Base-by-base conservation (phyloP, 2,329 filamentous ascomycete species). In the Alternaria solani region DNA sequence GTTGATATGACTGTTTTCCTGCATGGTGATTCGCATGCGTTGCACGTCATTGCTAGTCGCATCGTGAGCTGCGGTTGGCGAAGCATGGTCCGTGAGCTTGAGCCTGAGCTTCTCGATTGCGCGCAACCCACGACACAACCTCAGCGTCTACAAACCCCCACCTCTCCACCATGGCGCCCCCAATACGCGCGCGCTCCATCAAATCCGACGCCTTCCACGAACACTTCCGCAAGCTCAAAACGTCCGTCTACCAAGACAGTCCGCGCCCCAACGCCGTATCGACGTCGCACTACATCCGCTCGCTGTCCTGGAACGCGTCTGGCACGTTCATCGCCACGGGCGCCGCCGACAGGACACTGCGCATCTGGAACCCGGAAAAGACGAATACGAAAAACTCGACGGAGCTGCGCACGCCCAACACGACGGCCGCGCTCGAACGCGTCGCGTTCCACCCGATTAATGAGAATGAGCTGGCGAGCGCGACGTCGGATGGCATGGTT, bases 291-390 rank as follows among this genome's bases (percentile, higher is more conserved):
- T 76, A 68, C 61, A 74, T 96, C 57, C 88, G 91, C 41, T 90
- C 91, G 2, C 89, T 98, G 66, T 89, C 91, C 39, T 98, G 94
- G 94, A 97, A 94, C 66, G 92, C 94, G 0, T 83, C 92, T 0
- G 93, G 94, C 34, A 91, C 88, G 8, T 83, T 95, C 61, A 88
- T 98, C 62, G 94, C 94, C 0, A 96, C 94, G 0, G 93, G 93
- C 3, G 86, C 90, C 6, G 82, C 84, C 25, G 89, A 92, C 72
- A 87, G 86, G 67, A 91, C 86, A 8, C 79, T 94, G 55, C 88
- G 91, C 70, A 89, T 94, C 48, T 94, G 91, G 91, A 94, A 94
- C 67, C 89, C 91, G 1, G 91, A 94, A 67, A 89, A 90, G 71
- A 85, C 88, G 2, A 88, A 90, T 67, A 87, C 91, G 38, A 89